Base-by-base conservation (phyloP, 202 grass and related monocot species). In the Zoysia matrella region DNA sequence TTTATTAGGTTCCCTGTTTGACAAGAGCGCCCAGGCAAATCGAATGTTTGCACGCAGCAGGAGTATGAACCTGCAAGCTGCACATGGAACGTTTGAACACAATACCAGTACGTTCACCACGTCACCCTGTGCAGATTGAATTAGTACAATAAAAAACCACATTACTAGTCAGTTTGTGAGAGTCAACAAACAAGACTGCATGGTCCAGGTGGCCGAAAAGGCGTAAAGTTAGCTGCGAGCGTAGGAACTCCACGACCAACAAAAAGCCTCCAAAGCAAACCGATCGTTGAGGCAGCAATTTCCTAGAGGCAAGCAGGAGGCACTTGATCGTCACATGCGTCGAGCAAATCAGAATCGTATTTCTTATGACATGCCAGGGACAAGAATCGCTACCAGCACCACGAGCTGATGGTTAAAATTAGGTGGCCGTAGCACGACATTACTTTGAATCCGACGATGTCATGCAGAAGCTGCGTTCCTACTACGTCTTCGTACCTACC, bases 161-260 rank as follows among this genome's bases (percentile, higher is more conserved):
- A 36, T 3, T 36, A 45, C 16, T 74, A 73, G 11, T 75, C 61
- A 82, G 83, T 56, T 74, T 69, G 41, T 74, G 57, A 49, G 73
- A 85, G 83, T 85, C 22, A 30, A 30, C 22, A 30, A 30, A 30
- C 22, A 30, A 78, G 83, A 81, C 57, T 14, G 66, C 82, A 53
- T 81, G 76, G 76, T 15, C 79, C 51, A 58, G 82, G 89, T 82
- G 67, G 36, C 69, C 76, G 81, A 83, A 30, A 30, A 30, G 0
- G 22, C 22, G 22, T 30, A 83, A 88, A 85, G 75, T 80, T 83
- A 12, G 74, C 80, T 79, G 91, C 83, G 78, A 74, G 57, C 39
- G 67, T 88, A 91, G 79, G 88, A 84, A 80, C 80, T 73, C 62
- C 8, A 61, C 60, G 73, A 79, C 79, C 68, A 79, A 83, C 74